A percentile compares a stretch with the other conserved stretches of the same genome.
Conservation (phyloP, 78 protist genomes). For the Pigoraptor vietnamica region DNA sequence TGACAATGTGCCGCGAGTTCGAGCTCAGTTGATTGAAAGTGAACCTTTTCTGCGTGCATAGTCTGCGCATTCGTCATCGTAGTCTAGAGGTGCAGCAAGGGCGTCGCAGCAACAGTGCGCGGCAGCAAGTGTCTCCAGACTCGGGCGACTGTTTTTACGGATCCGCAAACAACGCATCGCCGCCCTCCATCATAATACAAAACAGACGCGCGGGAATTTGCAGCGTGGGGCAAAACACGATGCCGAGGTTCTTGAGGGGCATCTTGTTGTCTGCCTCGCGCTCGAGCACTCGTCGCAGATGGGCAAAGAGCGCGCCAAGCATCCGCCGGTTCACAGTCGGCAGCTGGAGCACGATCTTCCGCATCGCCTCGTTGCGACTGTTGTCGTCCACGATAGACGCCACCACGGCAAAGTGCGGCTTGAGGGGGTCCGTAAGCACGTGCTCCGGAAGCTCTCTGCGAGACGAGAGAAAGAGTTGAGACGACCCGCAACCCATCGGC, state of each 20-base stretch:
- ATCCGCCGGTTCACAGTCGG: not conserved
- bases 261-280: not conserved
- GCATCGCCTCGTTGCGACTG: not conserved
- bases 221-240: not conserved
- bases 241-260: not conserved
- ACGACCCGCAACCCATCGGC: not conserved
- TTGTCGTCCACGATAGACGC: not conserved
- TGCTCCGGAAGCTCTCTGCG: not conserved
- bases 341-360: not conserved
- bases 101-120: no score
- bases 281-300: not conserved
- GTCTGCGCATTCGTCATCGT: no score
- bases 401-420: not conserved
- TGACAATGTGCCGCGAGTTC: not conserved
- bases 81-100: no score
- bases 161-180: not conserved
- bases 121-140: no score
- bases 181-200: not conserved
- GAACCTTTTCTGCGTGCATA: no score
- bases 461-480: not conserved
- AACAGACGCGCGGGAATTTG: not conserved
- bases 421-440: not conserved
- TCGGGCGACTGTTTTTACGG: not conserved
- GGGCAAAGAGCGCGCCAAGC: not conserved
- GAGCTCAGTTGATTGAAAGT: no score